Evolutionary conservation across 805 yeast genomes (phyloP).

Genomic region (Starmerella lactis-condensi): DNA sequence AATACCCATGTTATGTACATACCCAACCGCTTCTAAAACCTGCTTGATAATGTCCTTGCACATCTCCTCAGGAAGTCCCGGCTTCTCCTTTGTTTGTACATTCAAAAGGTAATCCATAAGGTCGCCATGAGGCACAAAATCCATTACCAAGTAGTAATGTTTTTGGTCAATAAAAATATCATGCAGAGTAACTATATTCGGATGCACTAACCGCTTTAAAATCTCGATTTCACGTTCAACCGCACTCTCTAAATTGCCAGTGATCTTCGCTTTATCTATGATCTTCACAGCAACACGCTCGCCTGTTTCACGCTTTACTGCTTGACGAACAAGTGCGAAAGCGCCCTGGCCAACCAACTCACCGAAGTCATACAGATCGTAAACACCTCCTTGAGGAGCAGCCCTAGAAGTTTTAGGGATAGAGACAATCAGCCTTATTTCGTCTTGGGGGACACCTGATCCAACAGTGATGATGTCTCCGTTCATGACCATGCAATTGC

Average conservation of each 20-base stretch:
- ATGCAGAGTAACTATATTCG: conserved; percentile 63
- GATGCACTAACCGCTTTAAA: conserved; percentile 57
- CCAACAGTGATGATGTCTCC: conserved; percentile 93
- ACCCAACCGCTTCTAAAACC: conserved; percentile 61
- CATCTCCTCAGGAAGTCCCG: conserved; percentile 63
- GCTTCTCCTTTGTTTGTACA: conserved; percentile 7
- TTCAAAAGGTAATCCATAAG: conserved; percentile 48
- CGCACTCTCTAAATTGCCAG: conserved; percentile 61
- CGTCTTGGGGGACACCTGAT: conserved; percentile 59
- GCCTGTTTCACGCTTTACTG: conserved; percentile 70
- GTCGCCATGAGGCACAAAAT: conserved; percentile 90
- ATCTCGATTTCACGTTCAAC: conserved; percentile 57
- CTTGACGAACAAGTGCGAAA: conserved; percentile 86
- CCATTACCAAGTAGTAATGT: conserved; percentile 80
- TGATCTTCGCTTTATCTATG: conserved; percentile 60
- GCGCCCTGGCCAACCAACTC: conserved; percentile 96
- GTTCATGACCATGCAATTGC: conserved; percentile 64
- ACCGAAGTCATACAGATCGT: conserved; percentile 56
- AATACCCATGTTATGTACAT: conserved; percentile 77
- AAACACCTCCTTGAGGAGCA: conserved; percentile 33
- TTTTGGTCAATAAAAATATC: conserved; percentile 73
- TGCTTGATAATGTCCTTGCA: conserved; percentile 74
- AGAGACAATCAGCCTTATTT: conserved; percentile 29
- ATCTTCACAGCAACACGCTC: conserved; percentile 80
- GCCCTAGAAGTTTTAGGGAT: conserved; percentile 20